These are phyloP conservation scores for Lasiosphaeria ovina DNA, from an alignment of 495 filamentous ascomycete genomes.

Conservation along the genomic window DNA sequence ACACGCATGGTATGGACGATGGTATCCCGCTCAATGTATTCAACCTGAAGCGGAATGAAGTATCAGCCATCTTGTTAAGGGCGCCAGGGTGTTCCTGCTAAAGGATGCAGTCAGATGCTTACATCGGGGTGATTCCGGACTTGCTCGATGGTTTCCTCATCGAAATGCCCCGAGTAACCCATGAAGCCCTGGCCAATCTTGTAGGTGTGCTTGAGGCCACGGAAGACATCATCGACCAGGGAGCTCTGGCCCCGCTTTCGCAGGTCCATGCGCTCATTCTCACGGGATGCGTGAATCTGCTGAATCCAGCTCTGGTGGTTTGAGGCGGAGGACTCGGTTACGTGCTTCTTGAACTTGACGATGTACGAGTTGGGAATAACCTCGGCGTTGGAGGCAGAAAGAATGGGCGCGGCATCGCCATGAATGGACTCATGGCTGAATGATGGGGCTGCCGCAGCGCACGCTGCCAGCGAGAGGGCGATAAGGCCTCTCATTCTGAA, in stretches of 20 bases:
- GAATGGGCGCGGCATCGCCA: conserved; percentile 80
- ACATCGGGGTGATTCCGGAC: conserved; percentile 97
- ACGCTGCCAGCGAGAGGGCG: conserved; percentile 63
- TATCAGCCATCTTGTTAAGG: conserved; percentile 16
- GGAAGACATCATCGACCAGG: conserved; percentile 66
- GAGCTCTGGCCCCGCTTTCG: conserved; percentile 84
- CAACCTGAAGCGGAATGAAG: conserved; percentile 66
- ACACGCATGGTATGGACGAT: conserved; percentile 73
- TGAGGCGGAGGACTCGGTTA: conserved; percentile 61
- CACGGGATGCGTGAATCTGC: conserved; percentile 65
- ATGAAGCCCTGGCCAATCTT: conserved; percentile 79
- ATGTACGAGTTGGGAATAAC: conserved; percentile 90
- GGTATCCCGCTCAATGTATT: conserved; percentile 93
- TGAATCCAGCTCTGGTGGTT: conserved; percentile 92
- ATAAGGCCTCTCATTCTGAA: conserved; percentile 72
- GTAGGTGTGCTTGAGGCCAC: conserved; percentile 91
- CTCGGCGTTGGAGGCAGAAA: conserved; percentile 73
- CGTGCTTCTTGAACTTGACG: conserved; percentile 96
- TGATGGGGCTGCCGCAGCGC: conserved; percentile 72
- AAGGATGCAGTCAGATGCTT: conserved; percentile 39
- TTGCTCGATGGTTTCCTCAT: conserved; percentile 86
- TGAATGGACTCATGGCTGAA: conserved; percentile 75
- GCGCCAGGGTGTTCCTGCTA: not conserved
- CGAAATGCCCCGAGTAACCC: conserved; percentile 95
- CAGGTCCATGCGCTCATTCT: conserved; percentile 68